Evolutionary conservation across 2,329 filamentous ascomycete genomes (phyloP).

Genomic region (Cladosporium austrohemisphaericum): DNA sequence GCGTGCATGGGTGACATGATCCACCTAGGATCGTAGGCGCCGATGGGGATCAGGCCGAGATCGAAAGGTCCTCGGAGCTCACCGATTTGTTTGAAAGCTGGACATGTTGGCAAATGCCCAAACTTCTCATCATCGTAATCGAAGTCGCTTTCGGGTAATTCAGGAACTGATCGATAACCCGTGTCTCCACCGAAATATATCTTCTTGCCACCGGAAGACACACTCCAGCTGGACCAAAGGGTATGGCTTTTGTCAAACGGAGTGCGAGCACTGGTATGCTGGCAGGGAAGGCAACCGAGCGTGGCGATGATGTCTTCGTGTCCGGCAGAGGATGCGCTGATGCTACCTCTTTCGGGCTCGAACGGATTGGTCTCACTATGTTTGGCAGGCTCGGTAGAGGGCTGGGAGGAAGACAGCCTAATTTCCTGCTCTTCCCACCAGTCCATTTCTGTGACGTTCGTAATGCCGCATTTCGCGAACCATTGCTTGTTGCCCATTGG

Average conservation of each 20-base stretch:
- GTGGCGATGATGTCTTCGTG: slow-evolving; percentile 60
- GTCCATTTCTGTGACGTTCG: slow-evolving; percentile 82
- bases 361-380: neutral
- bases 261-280: slow-evolving; percentile 71
- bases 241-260: slow-evolving; percentile 69
- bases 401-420: slow-evolving; percentile 47
- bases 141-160: slow-evolving; percentile 58
- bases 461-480: slow-evolving; percentile 72
- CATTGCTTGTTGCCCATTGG: slow-evolving; percentile 77
- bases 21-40: slow-evolving; percentile 72
- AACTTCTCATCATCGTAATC: slow-evolving; percentile 68
- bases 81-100: slow-evolving; percentile 83
- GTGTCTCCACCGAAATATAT: slow-evolving; percentile 87
- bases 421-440: slow-evolving; percentile 89
- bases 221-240: slow-evolving; percentile 84
- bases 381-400: neutral
- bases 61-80: slow-evolving; percentile 79
- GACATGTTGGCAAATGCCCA: slow-evolving; percentile 64
- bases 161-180: slow-evolving; percentile 76
- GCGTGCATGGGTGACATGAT: slow-evolving; percentile 81
- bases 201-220: slow-evolving; percentile 69
- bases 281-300: slow-evolving; percentile 76
- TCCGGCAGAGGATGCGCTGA: slow-evolving; percentile 1
- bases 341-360: slow-evolving; percentile 1
- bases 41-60: slow-evolving; percentile 87